Base-by-base conservation (phyloP, 148 eudicot species). In the Rhododendron kiyosumense region DNA sequence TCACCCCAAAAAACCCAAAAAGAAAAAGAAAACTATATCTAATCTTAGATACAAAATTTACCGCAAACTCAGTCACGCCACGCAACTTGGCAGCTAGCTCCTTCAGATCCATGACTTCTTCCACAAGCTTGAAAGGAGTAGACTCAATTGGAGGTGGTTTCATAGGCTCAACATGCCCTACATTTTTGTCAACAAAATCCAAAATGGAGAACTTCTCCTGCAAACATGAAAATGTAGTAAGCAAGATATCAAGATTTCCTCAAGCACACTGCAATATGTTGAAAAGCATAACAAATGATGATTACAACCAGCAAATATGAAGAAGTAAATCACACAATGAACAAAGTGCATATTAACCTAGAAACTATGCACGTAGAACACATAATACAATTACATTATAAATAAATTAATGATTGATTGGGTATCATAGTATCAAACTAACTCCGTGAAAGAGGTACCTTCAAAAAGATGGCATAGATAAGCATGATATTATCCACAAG, bases 11-110 rank as follows among this genome's bases (percentile, higher is more conserved):
- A 15, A 80, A 18, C 0, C 22, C n/a, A 59, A 13, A 9, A 41
- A 61, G 32, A 2, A 79, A 9, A 9, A 57, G 43, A 10, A 3
- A 26, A 6, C 11, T 51, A 30, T 28, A 81, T 46, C 22, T 61
- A 51, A 36, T 38, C 75, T 38, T 15, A 63, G 8, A 30, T 4
- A 17, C 48, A 52, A 75, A 24, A 89, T 88, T 89, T 91, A 96
- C 99, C 89, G 99, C 98, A 89, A 97, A 91, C 88, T 95, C 98
- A 90, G 91, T 89, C 87, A 88, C 95, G 57, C 77, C 86, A 61
- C 92, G 90, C 81, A 97, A 89, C 83, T 93, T 95, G 30, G 91
- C 91, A 79, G 93, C 98, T 89, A 97, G 84, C 78, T 90, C 95
- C 91, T 97, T 95, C 92, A 97, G 89, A 85, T 92, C 98, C 86